phyloP scores from a whole-genome alignment of 2,329 filamentous ascomycete species.

The Fusarium bulbicola region DNA sequence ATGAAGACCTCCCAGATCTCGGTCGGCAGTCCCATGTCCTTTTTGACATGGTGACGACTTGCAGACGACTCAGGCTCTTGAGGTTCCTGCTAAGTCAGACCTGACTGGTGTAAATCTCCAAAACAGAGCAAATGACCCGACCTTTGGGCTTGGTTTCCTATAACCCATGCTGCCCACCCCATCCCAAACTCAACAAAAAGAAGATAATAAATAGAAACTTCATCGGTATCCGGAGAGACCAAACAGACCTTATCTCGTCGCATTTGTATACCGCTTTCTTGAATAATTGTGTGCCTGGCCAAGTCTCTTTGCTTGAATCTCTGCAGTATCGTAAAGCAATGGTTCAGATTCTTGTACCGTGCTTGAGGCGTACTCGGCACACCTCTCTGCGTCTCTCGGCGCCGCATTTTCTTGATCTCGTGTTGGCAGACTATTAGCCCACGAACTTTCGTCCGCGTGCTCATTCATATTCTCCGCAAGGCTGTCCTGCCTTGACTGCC shows the following conservation, averaged over 20 bases:
- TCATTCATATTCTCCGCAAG: slow-evolving; percentile 12
- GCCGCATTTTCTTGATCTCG: slow-evolving; percentile 38
- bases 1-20: slow-evolving; percentile 16
- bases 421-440: slow-evolving; percentile 2
- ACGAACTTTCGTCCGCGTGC: slow-evolving; percentile 1
- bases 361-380: slow-evolving; percentile 1
- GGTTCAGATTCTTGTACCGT: slow-evolving; percentile 20
- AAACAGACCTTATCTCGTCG: slow-evolving; percentile 23
- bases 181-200: slow-evolving; percentile 21
- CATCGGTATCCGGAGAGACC: not conserved
- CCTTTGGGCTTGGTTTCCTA: slow-evolving; percentile 11
- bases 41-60: not conserved
- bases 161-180: slow-evolving; percentile 18
- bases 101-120: slow-evolving; percentile 25
- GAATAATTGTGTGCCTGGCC: slow-evolving; percentile 1
- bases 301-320: slow-evolving; percentile 6
- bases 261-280: slow-evolving; percentile 25
- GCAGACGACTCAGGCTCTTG: not conserved
- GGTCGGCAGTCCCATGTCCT: slow-evolving; percentile 10
- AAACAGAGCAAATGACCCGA: slow-evolving; percentile 17
- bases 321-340: slow-evolving; percentile 29
- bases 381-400: slow-evolving; percentile 24
- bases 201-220: slow-evolving; percentile 16
- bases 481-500: slow-evolving; percentile 20
- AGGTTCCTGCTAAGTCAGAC: slow-evolving; percentile 5